Evolutionary conservation across 805 yeast genomes (phyloP), one percentile per base, ranked within the genome.

Genomic region (Candida ascalaphidarum): DNA sequence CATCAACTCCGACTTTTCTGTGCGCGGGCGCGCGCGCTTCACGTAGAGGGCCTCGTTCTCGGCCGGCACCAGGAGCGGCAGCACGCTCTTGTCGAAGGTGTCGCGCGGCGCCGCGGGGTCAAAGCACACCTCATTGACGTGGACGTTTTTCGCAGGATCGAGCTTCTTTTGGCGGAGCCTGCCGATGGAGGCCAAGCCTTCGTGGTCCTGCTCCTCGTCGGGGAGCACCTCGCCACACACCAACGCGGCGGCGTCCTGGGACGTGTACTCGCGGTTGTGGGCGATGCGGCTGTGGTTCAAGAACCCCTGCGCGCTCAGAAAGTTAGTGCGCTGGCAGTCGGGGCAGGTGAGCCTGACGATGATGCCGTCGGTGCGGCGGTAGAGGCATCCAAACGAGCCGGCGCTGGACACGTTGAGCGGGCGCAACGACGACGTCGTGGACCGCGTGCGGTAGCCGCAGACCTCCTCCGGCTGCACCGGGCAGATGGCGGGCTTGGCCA

Each of bases 301-400:
- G 40, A 82, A 80, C 11, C 92, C 92, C 46, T 82, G 92, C 0
- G 86, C 83, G 10, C 81, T 72, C 7, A 83, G 76, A 44, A 82
- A 82, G 36, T 80, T 81, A 23, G 74, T 65, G 29, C 88, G 51
- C 8, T 61, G 67, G 51, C 94, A 82, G 28, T 65, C 69, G 2
- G 76, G 71, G 48, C 94, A 82, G 7, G 74, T 74, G 21, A 82
- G 61, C 27, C 75, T 63, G 2, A 82, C 85, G 13, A 79, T 53
- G 1, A 78, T 62, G 2, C 88, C 88, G 48, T 82, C 92, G 4
- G 78, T 71, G 35, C 85, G 50, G 36, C 76, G 61, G 43, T 76
- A 78, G 3, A 78, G 64, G 39, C 84, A 77, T 7, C 67, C 68
- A 17, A 17, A 17, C 18, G 8, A 8, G 6, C 18, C 18, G 3